Percentiles rank a stretch among this genome's conserved stretches.
These are phyloP conservation scores for Gliomastix tumulicola DNA, from an alignment of 2,329 filamentous ascomycete species.

Conservation along the genomic window DNA sequence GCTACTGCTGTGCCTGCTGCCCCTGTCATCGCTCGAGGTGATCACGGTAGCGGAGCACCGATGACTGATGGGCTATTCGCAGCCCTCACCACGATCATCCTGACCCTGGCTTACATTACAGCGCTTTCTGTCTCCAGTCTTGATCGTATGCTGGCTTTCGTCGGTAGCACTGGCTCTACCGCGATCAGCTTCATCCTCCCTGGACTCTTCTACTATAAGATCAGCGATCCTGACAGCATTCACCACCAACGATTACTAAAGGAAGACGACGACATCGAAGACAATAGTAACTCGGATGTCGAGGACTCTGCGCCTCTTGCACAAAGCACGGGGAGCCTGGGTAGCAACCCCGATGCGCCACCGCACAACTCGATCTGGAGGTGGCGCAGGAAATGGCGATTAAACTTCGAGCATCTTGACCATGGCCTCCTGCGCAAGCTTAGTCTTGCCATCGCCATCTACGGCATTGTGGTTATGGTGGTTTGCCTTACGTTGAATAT, in stretches of 20 bases:
- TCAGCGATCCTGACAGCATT: slow-evolving; percentile 79
- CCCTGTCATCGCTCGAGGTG: slow-evolving; percentile 36
- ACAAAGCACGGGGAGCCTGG: slow-evolving; percentile 36
- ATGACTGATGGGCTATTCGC: slow-evolving; percentile 90
- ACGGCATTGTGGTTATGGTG: slow-evolving; percentile 83
- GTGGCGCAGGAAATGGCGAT: slow-evolving; percentile 49
- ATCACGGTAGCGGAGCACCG: slow-evolving; percentile 46
- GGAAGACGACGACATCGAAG: slow-evolving; percentile 79
- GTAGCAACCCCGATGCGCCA: slow-evolving; percentile 23
- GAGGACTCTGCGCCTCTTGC: slow-evolving; percentile 34
- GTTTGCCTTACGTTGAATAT: slow-evolving; percentile 82
- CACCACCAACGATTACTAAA: slow-evolving; percentile 84
- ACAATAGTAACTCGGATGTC: slow-evolving; percentile 42
- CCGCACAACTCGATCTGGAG: slow-evolving; percentile 31
- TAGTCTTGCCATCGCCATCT: slow-evolving; percentile 70
- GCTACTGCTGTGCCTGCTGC: slow-evolving; percentile 11
- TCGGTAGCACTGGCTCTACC: slow-evolving; percentile 89
- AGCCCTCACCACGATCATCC: slow-evolving; percentile 76
- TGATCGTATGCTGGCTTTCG: slow-evolving; percentile 88
- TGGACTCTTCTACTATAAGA: slow-evolving; percentile 97
- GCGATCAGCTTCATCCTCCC: slow-evolving; percentile 96
- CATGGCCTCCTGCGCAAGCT: slow-evolving; percentile 61
- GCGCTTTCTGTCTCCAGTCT: slow-evolving; percentile 87
- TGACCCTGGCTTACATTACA: slow-evolving; percentile 77
- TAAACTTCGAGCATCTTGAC: slow-evolving; percentile 58